phyloP scores from a whole-genome alignment of 495 filamentous ascomycete species.

The Margaritispora aquatica region DNA sequence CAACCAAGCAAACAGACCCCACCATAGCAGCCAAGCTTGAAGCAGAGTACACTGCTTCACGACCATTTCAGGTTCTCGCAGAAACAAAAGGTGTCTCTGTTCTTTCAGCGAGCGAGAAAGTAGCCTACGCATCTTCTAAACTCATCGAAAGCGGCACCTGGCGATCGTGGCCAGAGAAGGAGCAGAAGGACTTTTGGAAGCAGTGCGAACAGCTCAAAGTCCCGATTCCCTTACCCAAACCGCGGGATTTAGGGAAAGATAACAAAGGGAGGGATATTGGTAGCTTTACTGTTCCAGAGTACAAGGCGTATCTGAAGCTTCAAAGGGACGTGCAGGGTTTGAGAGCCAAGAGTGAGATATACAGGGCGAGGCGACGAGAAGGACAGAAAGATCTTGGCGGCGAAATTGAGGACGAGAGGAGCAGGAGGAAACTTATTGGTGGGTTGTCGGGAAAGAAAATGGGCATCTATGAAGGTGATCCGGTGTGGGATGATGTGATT shows the following conservation, averaged over 20 bases:
- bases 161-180: conserved; percentile 5
- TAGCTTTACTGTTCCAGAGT: conserved; percentile 33
- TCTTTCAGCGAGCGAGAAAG: conserved; percentile 17
- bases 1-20: conserved; percentile 11
- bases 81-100: conserved; percentile 14
- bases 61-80: conserved; percentile 16
- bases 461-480: conserved; percentile 55
- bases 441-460: conserved; percentile 35
- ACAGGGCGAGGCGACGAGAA: conserved; percentile 4
- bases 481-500: conserved; percentile 74
- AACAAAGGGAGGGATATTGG: conserved; percentile 34
- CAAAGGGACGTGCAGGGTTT: conserved; percentile 25
- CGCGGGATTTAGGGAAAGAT: conserved; percentile 36
- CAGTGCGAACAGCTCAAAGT: conserved; percentile 37
- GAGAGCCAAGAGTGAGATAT: conserved; percentile 24
- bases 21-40: conserved; percentile 20
- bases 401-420: conserved; percentile 35
- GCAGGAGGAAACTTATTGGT: conserved; percentile 38
- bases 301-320: conserved; percentile 22
- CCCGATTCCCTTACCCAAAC: conserved; percentile 30
- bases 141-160: conserved; percentile 20
- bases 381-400: neutral
- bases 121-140: conserved; percentile 12
- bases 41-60: conserved; percentile 17
- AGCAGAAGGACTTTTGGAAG: conserved; percentile 44